Evolutionary conservation across 192 early-diverging fungal genomes (phyloP).

Genomic region (Tieghemiomyces parasiticus): DNA sequence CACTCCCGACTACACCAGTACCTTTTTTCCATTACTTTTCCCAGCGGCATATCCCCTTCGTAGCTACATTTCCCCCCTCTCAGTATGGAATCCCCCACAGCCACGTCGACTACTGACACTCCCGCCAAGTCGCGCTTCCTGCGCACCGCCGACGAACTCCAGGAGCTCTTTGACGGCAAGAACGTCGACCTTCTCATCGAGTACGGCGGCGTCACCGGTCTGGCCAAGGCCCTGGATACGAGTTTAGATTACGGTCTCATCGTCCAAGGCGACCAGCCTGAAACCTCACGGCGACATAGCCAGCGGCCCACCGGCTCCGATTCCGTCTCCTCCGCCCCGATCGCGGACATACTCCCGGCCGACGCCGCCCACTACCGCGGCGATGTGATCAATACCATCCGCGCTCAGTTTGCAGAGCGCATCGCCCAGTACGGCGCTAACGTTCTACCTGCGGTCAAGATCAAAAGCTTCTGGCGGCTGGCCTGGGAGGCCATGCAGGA

Average conservation of each 20-base stretch:
- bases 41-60: too few species aligned
- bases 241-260: slow-evolving; percentile 27
- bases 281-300: not conserved
- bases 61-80: too few species aligned
- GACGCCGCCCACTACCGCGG: not conserved
- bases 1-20: too few species aligned
- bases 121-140: too few species aligned
- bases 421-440: slow-evolving; percentile 49
- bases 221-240: slow-evolving; percentile 31
- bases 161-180: slow-evolving; percentile 40
- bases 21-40: too few species aligned
- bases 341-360: not conserved
- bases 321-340: not conserved
- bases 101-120: too few species aligned
- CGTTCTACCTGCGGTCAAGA: slow-evolving; percentile 47
- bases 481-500: slow-evolving; percentile 76
- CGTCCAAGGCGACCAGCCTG: slow-evolving; percentile 1
- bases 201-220: slow-evolving; percentile 34
- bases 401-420: slow-evolving; percentile 30
- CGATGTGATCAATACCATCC: not conserved
- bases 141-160: slow-evolving; percentile 33
- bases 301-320: not conserved
- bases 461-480: slow-evolving; percentile 51
- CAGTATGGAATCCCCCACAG: too few species aligned
- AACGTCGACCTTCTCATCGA: slow-evolving; percentile 21